Base-by-base conservation (phyloP, 2,329 filamentous ascomycete genomes). In the Aspergillus aculeatinus region DNA sequence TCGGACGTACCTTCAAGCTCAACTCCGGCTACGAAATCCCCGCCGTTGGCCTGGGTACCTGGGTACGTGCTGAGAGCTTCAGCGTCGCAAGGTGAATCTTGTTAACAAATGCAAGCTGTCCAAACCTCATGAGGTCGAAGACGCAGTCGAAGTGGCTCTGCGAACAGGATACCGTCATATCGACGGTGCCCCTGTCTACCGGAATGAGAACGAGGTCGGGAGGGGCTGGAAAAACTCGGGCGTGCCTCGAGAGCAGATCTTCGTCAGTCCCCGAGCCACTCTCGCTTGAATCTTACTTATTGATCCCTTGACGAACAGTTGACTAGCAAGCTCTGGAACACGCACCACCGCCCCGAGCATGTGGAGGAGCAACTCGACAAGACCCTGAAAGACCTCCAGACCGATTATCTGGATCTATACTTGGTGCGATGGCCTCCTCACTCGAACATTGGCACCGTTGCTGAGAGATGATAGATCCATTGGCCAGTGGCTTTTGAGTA, bases 241-340 rank as follows among this genome's bases (percentile, higher is more conserved):
- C 10, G 64, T 76, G 21, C 67, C 70, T 51, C 65, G 71, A 51
- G 67, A 72, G 56, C 62, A 74, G 56, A 68, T 72, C 54, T 72
- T 73, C 56, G 70, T 74, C n/a, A 57, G 68, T 66, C 61, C 60
- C 19, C 58, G 60, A 21, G 60, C 52, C 42, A 77, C 12, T 12
- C 5, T 47, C 19, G 14, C 6, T 44, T 12, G 3, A 5, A n/a
- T 35, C 52, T 16, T 4, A 29, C 21, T 27, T 23, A 44, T 19
- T 54, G 1, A 29, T 29, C 16, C 2, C 35, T 25, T 51, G 16
- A 50, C 50, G n/a, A 25, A 4, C 57, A 82, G 72, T 76, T 85
- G 55, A 85, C 83, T 6, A 81, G 80, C 65, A 87, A 87, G 72
- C 74, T 86, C 7, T 87, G 83, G 83, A 85, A 85, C 70, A 84